A percentile compares a stretch with the other conserved stretches of the same genome.
Evolutionary conservation across 2,329 filamentous ascomycete species (phyloP).

Genomic region (Diplodia corticola): DNA sequence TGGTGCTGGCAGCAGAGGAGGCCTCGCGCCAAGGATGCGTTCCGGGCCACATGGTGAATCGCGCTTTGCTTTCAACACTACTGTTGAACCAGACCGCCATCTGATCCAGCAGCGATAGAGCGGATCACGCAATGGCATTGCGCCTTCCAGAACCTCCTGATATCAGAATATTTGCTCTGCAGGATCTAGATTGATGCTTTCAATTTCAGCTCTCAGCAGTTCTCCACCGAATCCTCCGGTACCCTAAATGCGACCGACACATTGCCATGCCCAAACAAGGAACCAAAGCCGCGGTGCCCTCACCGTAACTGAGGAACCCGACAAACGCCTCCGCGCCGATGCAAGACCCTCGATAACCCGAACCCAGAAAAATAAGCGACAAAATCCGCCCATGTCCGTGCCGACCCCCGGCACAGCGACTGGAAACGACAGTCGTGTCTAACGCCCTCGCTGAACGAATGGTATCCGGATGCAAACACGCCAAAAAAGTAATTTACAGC

Average conservation of each 20-base stretch:
- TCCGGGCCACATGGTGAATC: not conserved
- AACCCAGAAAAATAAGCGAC: not conserved
- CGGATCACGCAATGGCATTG: not conserved
- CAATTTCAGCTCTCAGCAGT: conserved; percentile 16
- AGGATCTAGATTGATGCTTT: conserved; percentile 21
- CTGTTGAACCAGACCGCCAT: not conserved
- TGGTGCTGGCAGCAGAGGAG: not conserved
- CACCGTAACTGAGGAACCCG: not conserved
- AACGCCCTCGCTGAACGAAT: conserved; percentile 24
- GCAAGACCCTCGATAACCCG: conserved; percentile 7
- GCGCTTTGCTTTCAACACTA: not conserved
- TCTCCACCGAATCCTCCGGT: conserved; percentile 16
- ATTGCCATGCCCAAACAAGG: not conserved
- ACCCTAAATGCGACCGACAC: conserved; percentile 4
- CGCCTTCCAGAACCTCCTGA: not conserved
- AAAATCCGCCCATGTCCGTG: conserved; percentile 12
- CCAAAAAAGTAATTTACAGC: conserved; percentile 21
- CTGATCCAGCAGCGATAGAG: not conserved
- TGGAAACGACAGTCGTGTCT: conserved; percentile 21
- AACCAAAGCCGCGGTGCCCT: not conserved
- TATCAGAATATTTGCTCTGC: not conserved
- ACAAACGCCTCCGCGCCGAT: conserved; percentile 21
- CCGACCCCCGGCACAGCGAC: conserved; percentile 4
- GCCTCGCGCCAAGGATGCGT: not conserved
- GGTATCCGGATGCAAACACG: conserved; percentile 14